Base-by-base conservation (phyloP, 2,329 filamentous ascomycete species). In the Neonectria coccinea region DNA sequence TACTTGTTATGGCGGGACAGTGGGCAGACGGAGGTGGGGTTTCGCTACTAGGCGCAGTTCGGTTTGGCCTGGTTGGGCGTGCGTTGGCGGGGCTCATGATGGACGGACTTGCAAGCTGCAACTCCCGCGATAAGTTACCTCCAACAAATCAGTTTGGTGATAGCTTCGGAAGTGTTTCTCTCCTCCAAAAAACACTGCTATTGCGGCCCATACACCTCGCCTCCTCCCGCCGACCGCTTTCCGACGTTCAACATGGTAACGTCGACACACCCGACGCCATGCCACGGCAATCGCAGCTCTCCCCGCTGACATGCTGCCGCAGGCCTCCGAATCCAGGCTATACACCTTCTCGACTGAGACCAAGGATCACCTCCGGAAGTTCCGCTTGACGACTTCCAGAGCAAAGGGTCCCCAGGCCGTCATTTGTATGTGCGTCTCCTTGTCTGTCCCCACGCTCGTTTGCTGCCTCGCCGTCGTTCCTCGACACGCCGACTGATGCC, bases 311-410 rank as follows among this genome's bases (percentile, higher is more conserved):
- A 54, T 52, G 27, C 58, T 50, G 25, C 48, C 56, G 39, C 48
- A 80, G 79, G 78, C 78, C 74, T 97, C 94, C 76, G 94, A 97
- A 84, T 90, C 93, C 67, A 87, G 94, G 73, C 87, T 98, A 67
- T 98, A 97, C 83, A 93, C 92, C 64, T 97, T 98, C 87, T 97
- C 94, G 33, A 88, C 89, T 69, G 93, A 96, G 81, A 97, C 93
- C 50, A 96, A 91, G 81, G 90, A 94, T 70, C 91, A 94, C 76
- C 88, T 99, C 70, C 92, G 93, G 79, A 98, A 97, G 81, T 99
- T 99, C 83, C 92, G 96, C 55, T 86, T 99, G 29, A 89, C 91
- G 27, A 98, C 96, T 2, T 97, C 94, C 36, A 86, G 96, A 70
- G 90, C 93, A 56, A 95, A 91, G 77, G 89, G 91, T 51, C 91